Conservation (phyloP, 352 stramenopile species). For the Pythium plurisporium region DNA sequence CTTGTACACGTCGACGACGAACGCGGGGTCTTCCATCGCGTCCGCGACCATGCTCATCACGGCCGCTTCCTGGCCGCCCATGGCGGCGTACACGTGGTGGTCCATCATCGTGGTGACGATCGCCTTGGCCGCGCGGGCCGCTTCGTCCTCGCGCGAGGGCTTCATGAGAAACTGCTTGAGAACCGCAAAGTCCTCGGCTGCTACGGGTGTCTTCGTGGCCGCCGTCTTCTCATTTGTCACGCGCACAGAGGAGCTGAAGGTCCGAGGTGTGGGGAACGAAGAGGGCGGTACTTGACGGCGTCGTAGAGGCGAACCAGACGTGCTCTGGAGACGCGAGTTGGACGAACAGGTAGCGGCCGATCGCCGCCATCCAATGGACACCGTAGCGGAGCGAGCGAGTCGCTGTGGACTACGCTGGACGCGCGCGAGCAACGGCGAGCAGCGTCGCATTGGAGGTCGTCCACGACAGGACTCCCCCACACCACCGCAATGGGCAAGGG, state of each 20-base stretch:
- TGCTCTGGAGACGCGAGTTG: background rate
- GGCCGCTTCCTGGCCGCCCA: constrained; percentile 67
- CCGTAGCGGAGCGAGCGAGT: background rate
- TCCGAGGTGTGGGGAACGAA: background rate
- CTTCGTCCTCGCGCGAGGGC: constrained; percentile 30
- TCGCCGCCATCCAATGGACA: background rate
- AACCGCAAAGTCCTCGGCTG: constrained; percentile 46
- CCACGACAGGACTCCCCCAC: background rate
- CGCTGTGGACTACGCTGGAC: constrained; percentile 8
- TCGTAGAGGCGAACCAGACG: background rate
- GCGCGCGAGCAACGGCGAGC: constrained; percentile 11
- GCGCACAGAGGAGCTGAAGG: constrained; percentile 6
- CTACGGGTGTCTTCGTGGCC: constrained; percentile 21
- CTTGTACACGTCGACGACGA: constrained; percentile 59
- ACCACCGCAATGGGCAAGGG: constrained; percentile 22
- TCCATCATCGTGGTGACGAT: constrained; percentile 51
- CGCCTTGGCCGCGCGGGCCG: constrained; percentile 29
- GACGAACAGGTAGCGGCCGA: background rate
- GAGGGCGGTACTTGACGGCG: background rate
- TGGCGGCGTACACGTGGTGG: constrained; percentile 53
- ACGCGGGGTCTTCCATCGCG: constrained; percentile 44
- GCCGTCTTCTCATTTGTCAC: background rate
- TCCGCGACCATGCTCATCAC: constrained; percentile 79
- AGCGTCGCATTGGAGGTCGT: constrained; percentile 9
- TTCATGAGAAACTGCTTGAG: constrained; percentile 60